Evolutionary conservation across 768 basidiomycete species (phyloP), one percentile per base, ranked within the genome.

Genomic region (Tulasnella sp.): DNA sequence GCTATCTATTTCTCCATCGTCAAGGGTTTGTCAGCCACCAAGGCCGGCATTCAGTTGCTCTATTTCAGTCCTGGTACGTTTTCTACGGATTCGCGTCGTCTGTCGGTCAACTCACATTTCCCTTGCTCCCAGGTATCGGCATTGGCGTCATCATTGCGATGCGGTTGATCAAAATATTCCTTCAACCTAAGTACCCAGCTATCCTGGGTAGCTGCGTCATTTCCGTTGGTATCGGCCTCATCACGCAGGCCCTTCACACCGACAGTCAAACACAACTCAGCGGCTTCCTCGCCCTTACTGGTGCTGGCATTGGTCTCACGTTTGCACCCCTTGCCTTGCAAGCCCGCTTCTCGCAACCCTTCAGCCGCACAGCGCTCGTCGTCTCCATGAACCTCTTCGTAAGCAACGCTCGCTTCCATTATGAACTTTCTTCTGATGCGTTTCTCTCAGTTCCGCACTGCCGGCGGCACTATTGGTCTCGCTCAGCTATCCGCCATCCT

Each of bases 401-500:
- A 57, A 57, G 75, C 71, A 25, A 11, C 27, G 14, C 15, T 25
- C 5, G 2, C 31, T 5, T 12, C 8, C 41, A 23, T 12, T 37
- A 21, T 50, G 12, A 12, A 2, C 25, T 2, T 31, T 6, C 37
- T 41, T 12, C 19, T 39, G 23, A 14, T 42, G 17, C 19, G n/a
- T 39, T 5, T 21, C 2, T 34, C 48, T n/a, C 15, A 78, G 75
- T 74, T 73, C 67, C 71, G 74, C 14, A 65, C 73, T 0, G 65
- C 77, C 36, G 77, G 77, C n/a, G 77, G 77, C 7, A 77, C 76
- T 0, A 63, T 77, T 36, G 77, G 78, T 21, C 71, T 79, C 36
- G 76, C 78, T 0, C 78, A 79, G 60, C 77, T 76, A 50, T 70
- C 72, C 39, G 73, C 78, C 6, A 67, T 79, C 19, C 69, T 78